These are phyloP conservation scores for Vigna radiata DNA, from an alignment of 306 rosid species.

Conservation along the genomic window DNA sequence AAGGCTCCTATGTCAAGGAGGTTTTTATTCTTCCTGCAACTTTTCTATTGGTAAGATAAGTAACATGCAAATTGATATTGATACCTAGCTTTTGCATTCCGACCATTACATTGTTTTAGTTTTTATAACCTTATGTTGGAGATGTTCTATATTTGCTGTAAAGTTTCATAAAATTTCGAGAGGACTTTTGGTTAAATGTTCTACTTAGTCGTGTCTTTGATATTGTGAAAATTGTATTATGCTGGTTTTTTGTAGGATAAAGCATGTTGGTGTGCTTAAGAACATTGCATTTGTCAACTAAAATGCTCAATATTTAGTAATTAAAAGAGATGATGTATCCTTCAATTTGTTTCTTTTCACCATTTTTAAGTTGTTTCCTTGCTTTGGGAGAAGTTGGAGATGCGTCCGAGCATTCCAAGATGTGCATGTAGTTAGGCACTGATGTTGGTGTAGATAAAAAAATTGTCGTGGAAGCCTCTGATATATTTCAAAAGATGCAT, in stretches of 20 bases:
- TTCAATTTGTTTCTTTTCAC: neutral
- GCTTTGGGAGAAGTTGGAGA: slow-evolving; percentile 12
- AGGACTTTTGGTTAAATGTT: neutral
- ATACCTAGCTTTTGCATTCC: neutral
- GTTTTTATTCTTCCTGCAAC: neutral
- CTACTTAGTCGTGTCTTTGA: neutral
- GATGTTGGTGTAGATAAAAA: slow-evolving; percentile 14
- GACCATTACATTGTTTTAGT: neutral
- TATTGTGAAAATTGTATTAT: neutral
- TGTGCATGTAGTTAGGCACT: neutral
- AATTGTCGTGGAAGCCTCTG: slow-evolving; percentile 5
- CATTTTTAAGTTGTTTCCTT: slow-evolving; percentile 18
- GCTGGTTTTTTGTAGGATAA: neutral
- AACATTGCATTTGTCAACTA: neutral
- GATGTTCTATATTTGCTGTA: neutral
- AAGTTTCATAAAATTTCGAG: slow-evolving; percentile 5
- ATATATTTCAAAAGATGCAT: slow-evolving; percentile 6
- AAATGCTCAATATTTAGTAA: slow-evolving; percentile 12
- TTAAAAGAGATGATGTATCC: neutral
- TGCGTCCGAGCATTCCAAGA: neutral
- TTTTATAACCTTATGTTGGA: neutral
- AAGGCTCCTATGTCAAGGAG: neutral
- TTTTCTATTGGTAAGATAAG: neutral
- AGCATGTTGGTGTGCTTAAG: neutral
- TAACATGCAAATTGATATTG: neutral